A percentile compares a stretch with the other conserved stretches of the same genome.
Conservation (phyloP, 83 land plant genomes). For the Isoetes engelmannii region DNA sequence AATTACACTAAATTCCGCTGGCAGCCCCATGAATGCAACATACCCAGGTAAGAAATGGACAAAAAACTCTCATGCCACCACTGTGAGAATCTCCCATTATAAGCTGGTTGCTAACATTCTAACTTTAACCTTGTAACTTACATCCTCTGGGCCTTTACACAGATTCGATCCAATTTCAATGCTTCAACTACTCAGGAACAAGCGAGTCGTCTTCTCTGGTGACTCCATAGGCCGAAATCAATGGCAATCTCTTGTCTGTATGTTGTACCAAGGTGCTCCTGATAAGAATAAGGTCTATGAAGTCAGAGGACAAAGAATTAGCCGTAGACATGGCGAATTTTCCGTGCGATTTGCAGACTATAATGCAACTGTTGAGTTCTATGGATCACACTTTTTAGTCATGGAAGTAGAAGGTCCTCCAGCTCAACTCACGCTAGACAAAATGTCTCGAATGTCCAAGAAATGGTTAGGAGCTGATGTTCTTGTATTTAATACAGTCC, state of each 20-base stretch:
- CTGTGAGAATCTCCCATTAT: no score
- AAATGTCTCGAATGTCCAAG: slow-evolving; percentile 35
- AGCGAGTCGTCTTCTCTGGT: slow-evolving; percentile 59
- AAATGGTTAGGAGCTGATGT: slow-evolving; percentile 63
- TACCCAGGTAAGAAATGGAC: no score
- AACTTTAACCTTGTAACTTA: no score
- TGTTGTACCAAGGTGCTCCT: slow-evolving; percentile 60
- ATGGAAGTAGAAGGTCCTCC: slow-evolving; percentile 40
- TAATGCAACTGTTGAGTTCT: slow-evolving; percentile 53
- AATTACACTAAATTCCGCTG: no score
- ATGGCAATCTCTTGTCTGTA: slow-evolving; percentile 71
- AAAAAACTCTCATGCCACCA: no score
- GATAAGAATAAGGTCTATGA: slow-evolving; percentile 61
- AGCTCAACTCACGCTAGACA: slow-evolving; percentile 42
- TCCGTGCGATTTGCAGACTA: slow-evolving; percentile 47
- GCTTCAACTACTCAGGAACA: slow-evolving; percentile 44
- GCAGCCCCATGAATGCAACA: no score
- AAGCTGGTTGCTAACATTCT: no score
- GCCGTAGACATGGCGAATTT: slow-evolving; percentile 45
- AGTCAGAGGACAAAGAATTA: slow-evolving; percentile 50
- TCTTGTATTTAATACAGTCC: slow-evolving; percentile 70
- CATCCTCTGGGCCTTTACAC: background rate
- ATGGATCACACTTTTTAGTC: slow-evolving; percentile 65
- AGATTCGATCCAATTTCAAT: slow-evolving; percentile 32
- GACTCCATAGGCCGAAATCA: slow-evolving; percentile 64